Evolutionary conservation across 2,329 filamentous ascomycete species (phyloP), one percentile per base, ranked within the genome.

Genomic region (Cordyceps javanica): DNA sequence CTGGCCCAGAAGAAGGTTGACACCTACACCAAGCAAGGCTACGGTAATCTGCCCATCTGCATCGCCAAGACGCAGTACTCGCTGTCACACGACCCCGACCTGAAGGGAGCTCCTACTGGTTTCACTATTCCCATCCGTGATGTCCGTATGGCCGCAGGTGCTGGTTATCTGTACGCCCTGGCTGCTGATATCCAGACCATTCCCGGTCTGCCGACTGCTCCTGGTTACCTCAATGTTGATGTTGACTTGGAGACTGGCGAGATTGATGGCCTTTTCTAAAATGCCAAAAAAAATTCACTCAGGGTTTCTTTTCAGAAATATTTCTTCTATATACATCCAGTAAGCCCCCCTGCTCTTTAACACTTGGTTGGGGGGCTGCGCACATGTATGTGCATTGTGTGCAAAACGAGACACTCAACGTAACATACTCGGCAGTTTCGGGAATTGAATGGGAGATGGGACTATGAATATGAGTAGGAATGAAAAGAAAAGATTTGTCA

Each of bases 11-110:
- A 91, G 77, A 97, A 99, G 83, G 89, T 97, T 63, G 92, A 97
- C 70, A 92, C 87, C 8, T 99, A 97, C 75, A 92, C 89, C 32
- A 85, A 85, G 70, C 94, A 97, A 73, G 94, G 94, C 46, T 95
- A 93, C 67, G 89, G 88, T 23, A 91, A 96, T 72, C 78, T 99
- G 63, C 94, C 94, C 36, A 96, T 97, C 69, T 99, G 94, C 72
- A 84, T 97, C 63, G 94, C 94, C 61, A 99, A 99, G 86, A 99
- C 94, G 14, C 94, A 99, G 74, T 99, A 99, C 78, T 96, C 90
- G 34, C 81, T 99, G 50, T 94, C 89, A 59, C 93, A 97, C 73
- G 91, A 99, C 71, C 88, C 93, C 2, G 86, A 89, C 11, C 81
- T 97, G 66, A 99, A 99, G 82, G 94, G 94, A 61, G 94, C 94